Evolutionary conservation across 2,329 filamentous ascomycete genomes (phyloP).

Genomic region (Venturia aucupariae): DNA sequence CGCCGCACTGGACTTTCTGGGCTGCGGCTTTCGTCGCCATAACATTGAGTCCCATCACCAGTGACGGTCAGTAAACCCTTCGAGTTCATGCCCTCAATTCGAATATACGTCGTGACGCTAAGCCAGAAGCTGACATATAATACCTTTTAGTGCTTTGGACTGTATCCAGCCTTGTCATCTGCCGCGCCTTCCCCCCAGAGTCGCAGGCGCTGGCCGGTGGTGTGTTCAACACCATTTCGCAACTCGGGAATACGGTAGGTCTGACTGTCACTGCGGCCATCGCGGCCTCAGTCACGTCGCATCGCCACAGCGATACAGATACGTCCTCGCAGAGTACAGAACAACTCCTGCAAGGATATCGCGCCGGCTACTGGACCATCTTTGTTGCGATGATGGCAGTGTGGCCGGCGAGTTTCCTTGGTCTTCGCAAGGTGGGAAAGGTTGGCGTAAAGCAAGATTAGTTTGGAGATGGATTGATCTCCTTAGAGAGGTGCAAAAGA

Average conservation of each 20-base stretch:
- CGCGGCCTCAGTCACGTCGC: slow-evolving; percentile 29
- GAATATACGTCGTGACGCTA: too few relatives aligned
- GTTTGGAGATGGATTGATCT: too few relatives aligned
- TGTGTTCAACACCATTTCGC: slow-evolving; percentile 36
- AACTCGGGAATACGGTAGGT: slow-evolving; percentile 35
- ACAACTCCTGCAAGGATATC: slow-evolving; percentile 32
- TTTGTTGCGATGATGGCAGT: slow-evolving; percentile 27
- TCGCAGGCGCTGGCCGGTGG: slow-evolving; percentile 37
- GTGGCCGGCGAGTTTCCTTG: slow-evolving; percentile 26
- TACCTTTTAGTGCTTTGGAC: slow-evolving; percentile 28
- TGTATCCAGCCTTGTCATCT: slow-evolving; percentile 35
- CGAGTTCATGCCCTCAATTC: too few relatives aligned
- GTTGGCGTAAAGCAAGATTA: slow-evolving; percentile 34
- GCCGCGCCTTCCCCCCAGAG: slow-evolving; percentile 30
- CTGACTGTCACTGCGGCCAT: slow-evolving; percentile 16
- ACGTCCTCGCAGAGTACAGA: background rate
- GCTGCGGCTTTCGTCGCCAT: too few relatives aligned
- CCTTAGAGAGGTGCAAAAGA: too few relatives aligned
- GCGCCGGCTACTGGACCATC: slow-evolving; percentile 34
- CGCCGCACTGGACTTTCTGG: too few relatives aligned
- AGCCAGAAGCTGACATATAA: too few relatives aligned
- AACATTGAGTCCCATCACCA: too few relatives aligned
- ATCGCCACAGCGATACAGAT: slow-evolving; percentile 18
- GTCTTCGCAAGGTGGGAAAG: slow-evolving; percentile 35
- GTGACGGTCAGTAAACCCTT: too few relatives aligned